Base-by-base conservation (phyloP, 1,139 yeast genomes). In the Scheffersomyces segobiensis region DNA sequence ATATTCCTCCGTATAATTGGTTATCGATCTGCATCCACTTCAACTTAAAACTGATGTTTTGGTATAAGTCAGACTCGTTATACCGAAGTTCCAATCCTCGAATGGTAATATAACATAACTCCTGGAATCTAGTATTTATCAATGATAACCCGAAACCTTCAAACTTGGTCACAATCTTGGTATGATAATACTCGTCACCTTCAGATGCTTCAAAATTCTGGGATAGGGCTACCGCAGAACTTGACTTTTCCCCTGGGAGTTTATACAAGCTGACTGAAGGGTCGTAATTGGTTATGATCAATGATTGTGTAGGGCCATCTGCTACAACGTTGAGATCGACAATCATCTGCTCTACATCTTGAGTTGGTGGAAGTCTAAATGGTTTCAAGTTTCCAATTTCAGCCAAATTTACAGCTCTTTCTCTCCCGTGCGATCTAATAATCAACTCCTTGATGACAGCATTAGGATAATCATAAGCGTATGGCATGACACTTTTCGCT, bases 11-110 rank as follows among this genome's bases (percentile, higher is more conserved):
- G 71, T 87, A 91, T 51, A 95, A 75, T 69, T 93, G 97, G 67
- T 96, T 95, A 71, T 96, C 99, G 56, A 93, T 82, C 71, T 96
- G 99, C 51, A 95, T 78, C 99, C 99, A 96, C 69, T 93, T 93
- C 67, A 93, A 74, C 68, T 93, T 93, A 72, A 89, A 77, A 63
- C 96, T 87, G 56, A 90, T 69, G 32, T 91, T 91, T 70, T 93
- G 97, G 66, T 91, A 91, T 26, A 91, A 73, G 54, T 92, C 96
- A 0, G 97, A 90, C 63, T 91, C 95, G 67, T 89, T 89, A 72
- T 89, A 92, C 55, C 91, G 81, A 46, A 93, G 63, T 68, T 93
- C 98, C 58, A 93, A 72, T 1, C 98, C 98, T 59, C 93, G 80
- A 47, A 91, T 75, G 0, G 96, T 91, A 32, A 89, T 76, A 68